A percentile compares a stretch with the other conserved stretches of the same genome.
Conservation (phyloP, 2,329 filamentous ascomycete species). For the Fusarium albidum region DNA sequence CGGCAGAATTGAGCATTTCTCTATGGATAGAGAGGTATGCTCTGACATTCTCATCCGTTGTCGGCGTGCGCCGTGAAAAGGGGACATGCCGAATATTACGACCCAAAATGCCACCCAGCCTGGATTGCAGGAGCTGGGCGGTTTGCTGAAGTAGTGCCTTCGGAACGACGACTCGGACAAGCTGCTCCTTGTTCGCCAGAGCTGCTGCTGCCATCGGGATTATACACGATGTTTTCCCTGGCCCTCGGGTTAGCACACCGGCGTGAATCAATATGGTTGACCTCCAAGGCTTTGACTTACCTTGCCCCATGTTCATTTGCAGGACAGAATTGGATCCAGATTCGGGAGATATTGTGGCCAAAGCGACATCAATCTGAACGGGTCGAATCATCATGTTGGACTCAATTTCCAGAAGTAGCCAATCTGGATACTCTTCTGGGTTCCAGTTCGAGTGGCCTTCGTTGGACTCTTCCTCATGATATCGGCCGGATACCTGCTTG, state of each 20-base stretch:
- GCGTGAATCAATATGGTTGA: background rate
- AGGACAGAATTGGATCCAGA: conserved; percentile 65
- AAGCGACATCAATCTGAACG: conserved; percentile 69
- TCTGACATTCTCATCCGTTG: conserved; percentile 45
- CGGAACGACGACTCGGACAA: conserved; percentile 65
- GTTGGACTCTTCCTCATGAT: conserved; percentile 56
- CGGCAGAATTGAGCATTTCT: conserved; percentile 51
- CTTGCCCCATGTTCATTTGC: conserved; percentile 74
- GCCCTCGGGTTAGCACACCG: background rate
- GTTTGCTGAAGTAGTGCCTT: conserved; percentile 66
- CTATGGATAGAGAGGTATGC: conserved; percentile 44
- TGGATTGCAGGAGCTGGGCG: conserved; percentile 61
- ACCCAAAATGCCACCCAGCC: conserved; percentile 62
- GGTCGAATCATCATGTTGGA: conserved; percentile 67
- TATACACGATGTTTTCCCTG: conserved; percentile 66
- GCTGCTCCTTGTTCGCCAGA: conserved; percentile 54
- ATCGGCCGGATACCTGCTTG: conserved; percentile 56
- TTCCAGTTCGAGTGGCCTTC: conserved; percentile 63
- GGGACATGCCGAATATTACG: conserved; percentile 64
- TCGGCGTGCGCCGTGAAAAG: conserved; percentile 59
- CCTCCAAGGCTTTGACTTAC: conserved; percentile 45
- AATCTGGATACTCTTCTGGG: conserved; percentile 63
- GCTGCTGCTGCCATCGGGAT: conserved; percentile 59
- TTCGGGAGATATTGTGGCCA: conserved; percentile 63
- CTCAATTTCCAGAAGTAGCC: conserved; percentile 73